Conservation (phyloP, 345 rosid genomes). For the Hibiscus tridactylites region DNA sequence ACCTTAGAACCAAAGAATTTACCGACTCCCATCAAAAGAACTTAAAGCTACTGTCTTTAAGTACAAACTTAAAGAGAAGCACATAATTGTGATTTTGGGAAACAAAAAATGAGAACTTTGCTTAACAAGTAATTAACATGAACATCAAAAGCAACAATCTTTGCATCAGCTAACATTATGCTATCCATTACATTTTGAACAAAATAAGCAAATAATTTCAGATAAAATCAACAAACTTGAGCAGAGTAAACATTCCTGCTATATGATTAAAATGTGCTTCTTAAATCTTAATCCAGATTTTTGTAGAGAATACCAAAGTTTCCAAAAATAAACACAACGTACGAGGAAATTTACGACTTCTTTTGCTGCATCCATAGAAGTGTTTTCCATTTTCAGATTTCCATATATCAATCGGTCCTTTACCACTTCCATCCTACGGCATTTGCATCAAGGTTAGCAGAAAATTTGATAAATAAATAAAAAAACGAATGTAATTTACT, state of each 20-base stretch:
- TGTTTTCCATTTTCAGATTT: slow-evolving; percentile 56
- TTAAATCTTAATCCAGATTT: background rate
- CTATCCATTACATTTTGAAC: background rate
- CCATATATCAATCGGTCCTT: slow-evolving; percentile 75
- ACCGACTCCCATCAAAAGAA: background rate
- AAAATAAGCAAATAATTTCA: background rate
- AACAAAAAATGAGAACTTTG: background rate
- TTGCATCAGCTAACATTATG: background rate
- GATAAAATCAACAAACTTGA: background rate
- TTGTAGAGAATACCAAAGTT: background rate
- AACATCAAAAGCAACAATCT: background rate
- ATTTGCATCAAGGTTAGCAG: background rate
- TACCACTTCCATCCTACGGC: slow-evolving; percentile 44
- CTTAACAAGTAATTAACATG: background rate
- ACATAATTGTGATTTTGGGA: background rate
- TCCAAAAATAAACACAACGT: slow-evolving; percentile 20
- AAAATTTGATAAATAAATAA: background rate
- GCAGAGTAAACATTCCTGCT: background rate
- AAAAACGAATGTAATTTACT: background rate
- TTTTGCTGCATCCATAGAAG: slow-evolving; percentile 75
- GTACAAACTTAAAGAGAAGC: background rate
- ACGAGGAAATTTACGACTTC: slow-evolving; percentile 61
- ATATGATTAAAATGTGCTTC: background rate
- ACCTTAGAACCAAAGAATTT: background rate
- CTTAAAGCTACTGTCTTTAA: no score